A percentile compares a stretch with the other conserved stretches of the same genome.
Evolutionary conservation across 768 basidiomycete species (phyloP).

Genomic region (Rhizopogon roseolus): DNA sequence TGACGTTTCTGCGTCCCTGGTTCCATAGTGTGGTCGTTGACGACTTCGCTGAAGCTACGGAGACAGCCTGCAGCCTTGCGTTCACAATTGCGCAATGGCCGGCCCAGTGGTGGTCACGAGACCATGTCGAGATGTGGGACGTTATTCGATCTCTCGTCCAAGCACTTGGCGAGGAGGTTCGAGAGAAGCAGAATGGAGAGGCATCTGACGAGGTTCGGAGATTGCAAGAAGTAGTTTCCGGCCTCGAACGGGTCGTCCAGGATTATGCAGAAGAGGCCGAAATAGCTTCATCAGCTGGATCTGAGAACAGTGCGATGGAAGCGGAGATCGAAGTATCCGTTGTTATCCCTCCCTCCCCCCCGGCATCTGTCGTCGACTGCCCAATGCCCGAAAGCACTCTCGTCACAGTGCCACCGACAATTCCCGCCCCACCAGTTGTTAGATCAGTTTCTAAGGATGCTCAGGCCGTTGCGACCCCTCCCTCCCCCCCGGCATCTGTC

Average conservation of each 20-base stretch:
- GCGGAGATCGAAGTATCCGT: constrained; percentile 8
- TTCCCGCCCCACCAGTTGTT: not conserved
- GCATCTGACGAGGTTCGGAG: constrained; percentile 42
- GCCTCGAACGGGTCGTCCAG: constrained; percentile 41
- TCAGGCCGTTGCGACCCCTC: constrained; percentile 8
- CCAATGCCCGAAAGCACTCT: not conserved
- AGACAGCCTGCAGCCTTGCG: constrained; percentile 38
- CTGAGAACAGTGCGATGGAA: constrained; percentile 10
- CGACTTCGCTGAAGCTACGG: constrained; percentile 34
- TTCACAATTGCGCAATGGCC: constrained; percentile 61
- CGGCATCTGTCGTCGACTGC: constrained; percentile 16
- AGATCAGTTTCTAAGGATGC: constrained; percentile 5
- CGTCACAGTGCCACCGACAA: not conserved
- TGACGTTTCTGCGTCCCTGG: constrained; percentile 67
- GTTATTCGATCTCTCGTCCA: constrained; percentile 55
- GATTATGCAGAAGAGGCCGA: constrained; percentile 31
- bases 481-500: constrained; percentile 14
- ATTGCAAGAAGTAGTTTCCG: constrained; percentile 46
- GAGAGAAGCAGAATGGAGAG: constrained; percentile 40
- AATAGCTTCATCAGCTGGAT: constrained; percentile 17
- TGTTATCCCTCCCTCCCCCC: constrained; percentile 12
- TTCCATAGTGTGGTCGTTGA: constrained; percentile 47
- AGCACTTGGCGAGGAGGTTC: constrained; percentile 63
- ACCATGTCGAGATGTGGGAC: constrained; percentile 57
- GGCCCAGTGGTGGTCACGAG: constrained; percentile 60